Evolutionary conservation across 1,139 yeast species (phyloP), one percentile per base, ranked within the genome.

Genomic region (Yamadazyma mexicana): DNA sequence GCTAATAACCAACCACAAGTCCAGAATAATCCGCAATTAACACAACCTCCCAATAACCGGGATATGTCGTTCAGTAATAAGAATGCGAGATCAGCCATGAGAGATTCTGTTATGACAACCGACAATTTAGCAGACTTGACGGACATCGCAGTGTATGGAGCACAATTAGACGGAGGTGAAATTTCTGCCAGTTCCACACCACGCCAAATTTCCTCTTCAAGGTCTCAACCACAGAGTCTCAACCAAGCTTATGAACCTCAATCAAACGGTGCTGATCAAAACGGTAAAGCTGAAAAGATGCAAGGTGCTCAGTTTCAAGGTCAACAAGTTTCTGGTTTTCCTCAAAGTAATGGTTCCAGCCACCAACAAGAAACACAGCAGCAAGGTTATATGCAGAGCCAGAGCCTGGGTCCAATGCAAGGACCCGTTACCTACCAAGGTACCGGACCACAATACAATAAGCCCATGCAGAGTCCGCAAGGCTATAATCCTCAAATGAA

Each of bases 111-210:
- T 37, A 35, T 41, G 33, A 47, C 52, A 16, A 42, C 48, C 15
- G 67, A 61, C 34, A 61, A 71, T 44, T 59, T 74, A 32, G 65
- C 66, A 28, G 79, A 75, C 47, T 61, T 73, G 40, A 56, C 75
- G 2, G 74, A 69, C 46, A 69, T 71, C 43, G 78, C 78, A 1
- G 40, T 69, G 11, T 70, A 68, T 46, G 70, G 73, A 2, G 73
- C 68, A 17, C 48, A 51, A 9, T 49, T 65, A 34, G 61, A 62
- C 40, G 65, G n/a, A n/a, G n/a, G 62, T 6, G 67, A 63, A 35
- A 31, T 36, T 7, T 49, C 54, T 15, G 47, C 40, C 17, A 7
- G 22, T 16, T 37, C 40, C 9, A 42, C 43, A 1, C 39, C 40
- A 18, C 33, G 37, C 29, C 42, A 38, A 28, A 36, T 30, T 7